Evolutionary conservation across 805 yeast genomes (phyloP).

Genomic region (Hanseniaspora meyeri): DNA sequence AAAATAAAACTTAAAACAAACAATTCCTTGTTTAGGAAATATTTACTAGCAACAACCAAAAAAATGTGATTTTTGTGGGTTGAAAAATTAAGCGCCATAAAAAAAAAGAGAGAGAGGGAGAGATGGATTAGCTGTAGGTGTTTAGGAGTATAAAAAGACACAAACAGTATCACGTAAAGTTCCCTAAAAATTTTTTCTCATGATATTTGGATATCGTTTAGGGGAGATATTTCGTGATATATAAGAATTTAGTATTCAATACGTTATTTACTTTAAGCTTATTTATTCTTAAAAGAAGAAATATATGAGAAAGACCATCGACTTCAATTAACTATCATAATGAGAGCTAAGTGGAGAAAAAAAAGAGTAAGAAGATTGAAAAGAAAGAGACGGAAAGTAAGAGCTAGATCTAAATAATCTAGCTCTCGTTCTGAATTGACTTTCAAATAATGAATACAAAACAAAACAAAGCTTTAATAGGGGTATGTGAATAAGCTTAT

Average conservation of each 20-base stretch:
- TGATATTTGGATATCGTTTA: too few species aligned
- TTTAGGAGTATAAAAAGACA: background rate
- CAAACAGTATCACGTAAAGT: background rate
- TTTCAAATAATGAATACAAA: background rate
- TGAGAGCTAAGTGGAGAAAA: constrained; percentile 99
- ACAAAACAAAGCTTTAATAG: background rate
- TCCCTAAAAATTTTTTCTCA: background rate
- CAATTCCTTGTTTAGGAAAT: background rate
- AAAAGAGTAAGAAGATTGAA: constrained; percentile 99
- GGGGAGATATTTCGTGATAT: too few species aligned
- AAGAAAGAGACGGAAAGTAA: constrained; percentile 99
- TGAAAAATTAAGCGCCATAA: background rate
- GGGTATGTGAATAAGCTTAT: background rate
- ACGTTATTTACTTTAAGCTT: too few species aligned
- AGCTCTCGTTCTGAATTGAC: constrained; percentile 13
- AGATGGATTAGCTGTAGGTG: background rate
- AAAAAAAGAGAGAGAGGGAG: too few species aligned
- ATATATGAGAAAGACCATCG: constrained; percentile 14
- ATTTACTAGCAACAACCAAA: background rate
- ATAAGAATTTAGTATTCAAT: too few species aligned
- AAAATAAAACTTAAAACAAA: background rate
- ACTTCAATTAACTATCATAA: constrained; percentile 28
- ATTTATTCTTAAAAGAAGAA: too few species aligned
- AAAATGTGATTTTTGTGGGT: background rate
- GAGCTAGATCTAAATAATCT: constrained; percentile 99